A percentile compares a stretch with the other conserved stretches of the same genome.
Conservation (phyloP, 192 early-diverging fungal genomes). For the Backusella liffmaniae region DNA sequence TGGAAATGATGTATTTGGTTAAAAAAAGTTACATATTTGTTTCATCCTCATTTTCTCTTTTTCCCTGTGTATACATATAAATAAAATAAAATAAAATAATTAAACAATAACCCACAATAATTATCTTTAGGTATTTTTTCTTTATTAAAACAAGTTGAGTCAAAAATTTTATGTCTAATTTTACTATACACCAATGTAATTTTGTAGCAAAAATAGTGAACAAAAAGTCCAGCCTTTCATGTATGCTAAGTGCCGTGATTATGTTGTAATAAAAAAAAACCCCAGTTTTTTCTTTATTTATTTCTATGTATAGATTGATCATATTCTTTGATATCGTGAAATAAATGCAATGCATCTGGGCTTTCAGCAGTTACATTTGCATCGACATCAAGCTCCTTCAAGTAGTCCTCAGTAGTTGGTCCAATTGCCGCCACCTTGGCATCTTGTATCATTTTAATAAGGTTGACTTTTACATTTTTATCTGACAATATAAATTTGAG, state of each 20-base stretch:
- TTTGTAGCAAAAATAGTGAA: too few species aligned
- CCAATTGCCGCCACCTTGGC: slow-evolving; percentile 47
- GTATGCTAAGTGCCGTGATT: too few species aligned
- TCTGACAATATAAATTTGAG: slow-evolving; percentile 38
- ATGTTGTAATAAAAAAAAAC: too few species aligned
- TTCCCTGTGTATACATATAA: background rate
- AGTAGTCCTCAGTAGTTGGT: slow-evolving; percentile 40
- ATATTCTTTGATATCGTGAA: slow-evolving; percentile 19
- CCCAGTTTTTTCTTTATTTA: background rate
- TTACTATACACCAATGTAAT: too few species aligned
- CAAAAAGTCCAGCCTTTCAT: too few species aligned
- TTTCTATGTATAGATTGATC: background rate
- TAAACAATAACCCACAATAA: background rate
- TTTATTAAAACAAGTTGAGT: too few species aligned
- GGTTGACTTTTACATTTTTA: slow-evolving; percentile 2
- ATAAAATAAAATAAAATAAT: background rate
- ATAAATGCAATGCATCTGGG: slow-evolving; percentile 29
- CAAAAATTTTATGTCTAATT: too few species aligned
- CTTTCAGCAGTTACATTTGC: slow-evolving; percentile 36
- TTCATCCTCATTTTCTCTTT: background rate
- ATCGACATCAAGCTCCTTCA: background rate
- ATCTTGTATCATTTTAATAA: background rate
- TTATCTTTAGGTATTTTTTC: too few species aligned
- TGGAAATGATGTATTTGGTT: slow-evolving; percentile 40
- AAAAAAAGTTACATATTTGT: background rate